Conservation (phyloP, 176 grass and related monocot genomes). For the Phoenix roebelenii region DNA sequence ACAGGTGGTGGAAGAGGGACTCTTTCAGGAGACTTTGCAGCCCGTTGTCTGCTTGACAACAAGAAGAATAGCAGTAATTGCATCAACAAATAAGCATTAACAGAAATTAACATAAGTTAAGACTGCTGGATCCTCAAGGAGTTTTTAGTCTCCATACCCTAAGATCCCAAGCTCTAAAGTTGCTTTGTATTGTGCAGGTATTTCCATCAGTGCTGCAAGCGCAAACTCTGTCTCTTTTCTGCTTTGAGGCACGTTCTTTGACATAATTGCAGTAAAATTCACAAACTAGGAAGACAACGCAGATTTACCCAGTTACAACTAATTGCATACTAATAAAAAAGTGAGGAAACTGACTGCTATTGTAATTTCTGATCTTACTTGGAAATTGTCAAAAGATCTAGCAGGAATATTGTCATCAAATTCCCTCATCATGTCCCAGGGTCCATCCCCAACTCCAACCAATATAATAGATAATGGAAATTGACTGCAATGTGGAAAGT, state of each 20-base stretch:
- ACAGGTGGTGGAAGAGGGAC: constrained; percentile 70
- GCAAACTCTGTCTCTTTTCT: constrained; percentile 79
- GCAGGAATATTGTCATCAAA: constrained; percentile 67
- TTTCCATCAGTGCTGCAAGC: constrained; percentile 79
- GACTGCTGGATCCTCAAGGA: constrained; percentile 1
- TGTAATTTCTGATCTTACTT: constrained; percentile 17
- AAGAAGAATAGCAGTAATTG: constrained; percentile 22
- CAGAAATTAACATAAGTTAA: constrained; percentile 16
- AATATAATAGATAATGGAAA: constrained; percentile 65
- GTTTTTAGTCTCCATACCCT: constrained; percentile 45
- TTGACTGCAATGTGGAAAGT: constrained; percentile 26
- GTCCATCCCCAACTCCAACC: constrained; percentile 63
- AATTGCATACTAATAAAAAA: constrained; percentile 7
- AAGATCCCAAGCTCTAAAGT: constrained; percentile 67
- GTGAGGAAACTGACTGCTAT: not conserved
- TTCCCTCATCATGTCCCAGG: constrained; percentile 68
- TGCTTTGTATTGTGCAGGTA: constrained; percentile 74
- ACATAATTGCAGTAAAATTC: constrained; percentile 74
- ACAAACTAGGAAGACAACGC: constrained; percentile 47
- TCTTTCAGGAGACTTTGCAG: constrained; percentile 43
- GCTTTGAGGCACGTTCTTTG: constrained; percentile 49
- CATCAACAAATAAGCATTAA: not conserved
- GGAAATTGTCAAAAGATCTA: constrained; percentile 69
- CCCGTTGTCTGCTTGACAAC: constrained; percentile 32
- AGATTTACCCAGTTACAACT: not conserved